Percentiles rank a stretch among this genome's conserved stretches.
Conservation (phyloP, 129 eudicot species). For the Ambrosia trifida region DNA sequence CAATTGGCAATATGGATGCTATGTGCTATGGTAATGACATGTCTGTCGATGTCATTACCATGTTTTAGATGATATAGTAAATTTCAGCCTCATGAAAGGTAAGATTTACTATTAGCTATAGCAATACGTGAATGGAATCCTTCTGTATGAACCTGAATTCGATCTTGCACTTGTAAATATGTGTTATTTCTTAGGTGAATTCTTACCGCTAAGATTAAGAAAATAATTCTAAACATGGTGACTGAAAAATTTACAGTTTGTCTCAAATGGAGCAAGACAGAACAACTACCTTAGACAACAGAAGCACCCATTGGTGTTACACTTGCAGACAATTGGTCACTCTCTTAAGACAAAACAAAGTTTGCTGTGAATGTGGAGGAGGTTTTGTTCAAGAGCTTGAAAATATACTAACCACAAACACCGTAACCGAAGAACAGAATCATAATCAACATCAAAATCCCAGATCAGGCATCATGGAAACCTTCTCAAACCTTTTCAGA, state of each 20-base stretch:
- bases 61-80: conserved; percentile 1
- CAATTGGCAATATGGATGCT: not conserved
- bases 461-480: conserved; percentile 63
- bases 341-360: conserved; percentile 40
- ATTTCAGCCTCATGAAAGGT: not conserved
- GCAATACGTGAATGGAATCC: not conserved
- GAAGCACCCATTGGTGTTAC: conserved; percentile 77
- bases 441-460: conserved; percentile 32
- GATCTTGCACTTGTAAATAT: not conserved
- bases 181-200: not conserved
- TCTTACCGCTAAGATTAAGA: conserved; percentile 11
- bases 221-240: not conserved
- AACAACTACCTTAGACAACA: conserved; percentile 40
- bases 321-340: conserved; percentile 60
- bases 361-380: conserved; percentile 55
- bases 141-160: not conserved
- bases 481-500: conserved; percentile 59
- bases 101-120: not conserved
- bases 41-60: not conserved
- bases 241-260: conserved; percentile 27
- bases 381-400: conserved; percentile 76
- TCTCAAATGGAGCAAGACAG: conserved; percentile 31
- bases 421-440: conserved; percentile 27
- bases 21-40: conserved; percentile 8
- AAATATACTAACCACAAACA: conserved; percentile 37